Conservation (phyloP, 352 stramenopile genomes). For the Phytophthora niederhauseri region DNA sequence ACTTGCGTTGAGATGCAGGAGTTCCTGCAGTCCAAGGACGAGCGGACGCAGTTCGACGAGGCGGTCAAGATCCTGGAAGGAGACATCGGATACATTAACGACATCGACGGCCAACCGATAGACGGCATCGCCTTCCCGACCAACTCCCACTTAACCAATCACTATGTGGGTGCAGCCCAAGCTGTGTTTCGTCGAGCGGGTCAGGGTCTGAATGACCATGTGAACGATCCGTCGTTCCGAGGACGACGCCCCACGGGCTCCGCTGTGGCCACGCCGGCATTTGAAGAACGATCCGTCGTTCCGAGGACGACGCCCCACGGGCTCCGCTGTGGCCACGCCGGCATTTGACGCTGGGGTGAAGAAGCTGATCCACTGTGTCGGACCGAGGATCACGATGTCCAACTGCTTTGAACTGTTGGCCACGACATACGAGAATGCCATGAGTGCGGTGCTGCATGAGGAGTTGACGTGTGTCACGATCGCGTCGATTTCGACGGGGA, state of each 20-base stretch:
- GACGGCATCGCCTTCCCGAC: constrained; percentile 63
- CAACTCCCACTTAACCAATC: constrained; percentile 44
- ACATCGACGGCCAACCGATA: constrained; percentile 35
- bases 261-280: constrained; percentile 50
- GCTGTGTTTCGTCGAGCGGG: constrained; percentile 57
- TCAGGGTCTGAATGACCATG: constrained; percentile 28
- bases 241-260: constrained; percentile 37
- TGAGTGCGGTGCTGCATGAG: constrained; percentile 45
- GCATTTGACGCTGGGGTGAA: constrained; percentile 52
- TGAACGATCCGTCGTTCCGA: constrained; percentile 44
- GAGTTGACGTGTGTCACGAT: constrained; percentile 54
- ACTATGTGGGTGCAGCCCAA: constrained; percentile 46
- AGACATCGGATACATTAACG: constrained; percentile 41
- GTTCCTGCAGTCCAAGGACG: constrained; percentile 42
- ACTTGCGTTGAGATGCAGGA: constrained; percentile 44
- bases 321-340: constrained; percentile 50
- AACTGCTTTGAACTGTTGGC: constrained; percentile 45
- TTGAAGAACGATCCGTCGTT: constrained; percentile 46
- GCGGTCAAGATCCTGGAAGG: constrained; percentile 38
- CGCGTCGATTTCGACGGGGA: constrained; percentile 67
- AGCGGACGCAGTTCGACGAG: constrained; percentile 33
- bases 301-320: constrained; percentile 29
- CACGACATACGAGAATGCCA: constrained; percentile 49
- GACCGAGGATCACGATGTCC: constrained; percentile 41
- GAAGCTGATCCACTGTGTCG: constrained; percentile 60